These are phyloP conservation scores for Trametes versicolor DNA, from an alignment of 1,284 basidiomycete species.

Conservation along the genomic window DNA sequence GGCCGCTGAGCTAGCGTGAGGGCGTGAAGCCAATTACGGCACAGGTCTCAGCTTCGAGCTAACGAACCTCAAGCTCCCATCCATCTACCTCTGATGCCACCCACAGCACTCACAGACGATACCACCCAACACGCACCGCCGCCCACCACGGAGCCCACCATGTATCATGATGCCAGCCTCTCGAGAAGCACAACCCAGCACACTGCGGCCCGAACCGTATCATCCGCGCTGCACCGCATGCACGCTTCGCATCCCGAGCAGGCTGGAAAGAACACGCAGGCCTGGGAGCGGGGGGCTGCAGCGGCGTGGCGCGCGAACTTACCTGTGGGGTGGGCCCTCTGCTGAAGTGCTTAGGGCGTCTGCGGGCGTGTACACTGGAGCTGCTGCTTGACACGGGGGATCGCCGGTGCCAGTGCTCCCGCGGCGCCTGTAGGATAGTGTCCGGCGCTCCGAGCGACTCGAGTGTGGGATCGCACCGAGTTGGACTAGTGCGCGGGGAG, in stretches of 20 bases:
- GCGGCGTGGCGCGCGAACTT: constrained; percentile 23
- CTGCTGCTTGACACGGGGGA: neutral
- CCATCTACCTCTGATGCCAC: neutral
- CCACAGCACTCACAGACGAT: neutral
- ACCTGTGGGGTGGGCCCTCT: constrained; percentile 26
- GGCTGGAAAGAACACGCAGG: neutral
- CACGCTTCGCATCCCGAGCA: neutral
- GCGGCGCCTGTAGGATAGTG: neutral
- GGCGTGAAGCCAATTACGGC: neutral
- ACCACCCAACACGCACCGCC: neutral
- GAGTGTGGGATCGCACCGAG: neutral
- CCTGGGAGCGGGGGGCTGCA: neutral
- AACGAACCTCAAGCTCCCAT: neutral
- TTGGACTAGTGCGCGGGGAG: neutral
- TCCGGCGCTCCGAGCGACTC: neutral
- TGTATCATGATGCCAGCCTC: neutral
- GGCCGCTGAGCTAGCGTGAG: too few species aligned
- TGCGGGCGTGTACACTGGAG: neutral
- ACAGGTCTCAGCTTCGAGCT: neutral
- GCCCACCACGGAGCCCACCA: neutral
- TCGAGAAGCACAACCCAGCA: neutral
- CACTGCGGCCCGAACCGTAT: neutral
- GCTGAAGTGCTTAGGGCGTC: constrained; percentile 27
- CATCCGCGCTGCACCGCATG: neutral
- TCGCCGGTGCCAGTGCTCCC: neutral